Evolutionary conservation across 179 eudicot species (phyloP).

Genomic region (Beta lomatogona): DNA sequence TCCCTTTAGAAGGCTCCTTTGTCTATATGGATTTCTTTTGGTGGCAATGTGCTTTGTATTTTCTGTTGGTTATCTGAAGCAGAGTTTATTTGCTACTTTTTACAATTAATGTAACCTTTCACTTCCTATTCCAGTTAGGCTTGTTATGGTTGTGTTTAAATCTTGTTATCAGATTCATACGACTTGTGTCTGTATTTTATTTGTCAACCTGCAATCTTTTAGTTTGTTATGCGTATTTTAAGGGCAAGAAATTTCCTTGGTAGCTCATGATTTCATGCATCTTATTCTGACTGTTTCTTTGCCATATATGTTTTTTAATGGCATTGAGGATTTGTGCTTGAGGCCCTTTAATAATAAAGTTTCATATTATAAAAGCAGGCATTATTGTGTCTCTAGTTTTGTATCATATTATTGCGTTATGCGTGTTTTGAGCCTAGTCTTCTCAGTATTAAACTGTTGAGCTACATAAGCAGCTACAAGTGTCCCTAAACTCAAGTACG

Average conservation of each 20-base stretch:
- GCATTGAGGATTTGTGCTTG: too few relatives aligned
- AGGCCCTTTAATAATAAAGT: background rate
- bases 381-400: background rate
- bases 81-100: slow-evolving; percentile 15
- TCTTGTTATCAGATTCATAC: background rate
- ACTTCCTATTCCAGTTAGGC: slow-evolving; percentile 1
- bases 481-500: background rate
- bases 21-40: slow-evolving; percentile 19
- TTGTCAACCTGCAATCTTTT: background rate
- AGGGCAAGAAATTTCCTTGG: background rate
- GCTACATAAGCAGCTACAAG: background rate
- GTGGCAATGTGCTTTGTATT: slow-evolving; percentile 19
- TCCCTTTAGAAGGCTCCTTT: slow-evolving; percentile 2
- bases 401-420: background rate
- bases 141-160: background rate
- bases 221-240: background rate
- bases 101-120: slow-evolving; percentile 16
- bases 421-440: background rate
- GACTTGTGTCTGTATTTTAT: background rate
- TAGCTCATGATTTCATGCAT: too few relatives aligned
- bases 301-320: too few relatives aligned
- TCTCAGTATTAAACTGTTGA: background rate
- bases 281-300: too few relatives aligned
- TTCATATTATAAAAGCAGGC: background rate
- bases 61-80: slow-evolving; percentile 11